A percentile compares a stretch with the other conserved stretches of the same genome.
phyloP scores from a whole-genome alignment of 768 basidiomycete species.

The Suillus paluster region DNA sequence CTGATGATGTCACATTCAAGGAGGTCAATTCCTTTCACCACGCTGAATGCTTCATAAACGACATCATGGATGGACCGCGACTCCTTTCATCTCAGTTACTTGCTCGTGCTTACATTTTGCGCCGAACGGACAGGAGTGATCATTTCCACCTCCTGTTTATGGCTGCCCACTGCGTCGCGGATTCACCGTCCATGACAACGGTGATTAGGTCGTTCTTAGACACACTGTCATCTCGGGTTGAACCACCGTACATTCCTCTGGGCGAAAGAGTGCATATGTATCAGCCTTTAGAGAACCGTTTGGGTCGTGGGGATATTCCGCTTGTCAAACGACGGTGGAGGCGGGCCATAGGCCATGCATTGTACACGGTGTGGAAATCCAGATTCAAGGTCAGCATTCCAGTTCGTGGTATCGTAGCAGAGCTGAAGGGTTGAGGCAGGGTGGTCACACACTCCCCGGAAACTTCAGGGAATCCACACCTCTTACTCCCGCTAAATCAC shows the following conservation, averaged over 20 bases:
- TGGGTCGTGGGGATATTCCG: slow-evolving; percentile 35
- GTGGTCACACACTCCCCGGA: slow-evolving; percentile 57
- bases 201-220: slow-evolving; percentile 50
- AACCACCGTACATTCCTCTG: slow-evolving; percentile 26
- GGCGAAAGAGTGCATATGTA: slow-evolving; percentile 45
- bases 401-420: not conserved
- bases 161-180: slow-evolving; percentile 53
- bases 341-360: slow-evolving; percentile 14
- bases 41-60: slow-evolving; percentile 36
- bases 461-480: slow-evolving; percentile 39
- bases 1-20: slow-evolving; percentile 43
- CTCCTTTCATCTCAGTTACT: slow-evolving; percentile 45
- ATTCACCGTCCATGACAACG: slow-evolving; percentile 50
- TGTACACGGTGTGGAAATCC: slow-evolving; percentile 35
- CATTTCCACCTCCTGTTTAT: slow-evolving; percentile 48
- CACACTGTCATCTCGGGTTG: slow-evolving; percentile 30
- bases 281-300: slow-evolving; percentile 43
- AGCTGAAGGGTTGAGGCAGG: slow-evolving; percentile 36
- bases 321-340: slow-evolving; percentile 49
- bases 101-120: slow-evolving; percentile 45
- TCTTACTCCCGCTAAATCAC: slow-evolving; percentile 45
- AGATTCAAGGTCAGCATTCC: slow-evolving; percentile 39
- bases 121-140: slow-evolving; percentile 41
- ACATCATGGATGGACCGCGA: slow-evolving; percentile 37
- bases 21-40: slow-evolving; percentile 40